Conservation (phyloP, 257 asterid genomes). For the Osmanthus fragrans region DNA sequence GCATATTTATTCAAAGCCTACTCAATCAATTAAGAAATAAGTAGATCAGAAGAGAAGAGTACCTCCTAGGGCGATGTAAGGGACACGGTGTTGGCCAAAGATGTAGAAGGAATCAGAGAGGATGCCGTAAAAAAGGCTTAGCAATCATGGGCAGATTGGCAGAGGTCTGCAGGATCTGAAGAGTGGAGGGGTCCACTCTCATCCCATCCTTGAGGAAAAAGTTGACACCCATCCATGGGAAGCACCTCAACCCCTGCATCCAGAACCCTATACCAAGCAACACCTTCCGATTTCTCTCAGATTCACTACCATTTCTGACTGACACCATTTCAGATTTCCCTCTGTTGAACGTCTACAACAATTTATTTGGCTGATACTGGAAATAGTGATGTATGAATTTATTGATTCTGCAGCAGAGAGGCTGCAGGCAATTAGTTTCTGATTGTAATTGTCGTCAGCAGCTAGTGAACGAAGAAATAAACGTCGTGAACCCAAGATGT, state of each 20-base stretch:
- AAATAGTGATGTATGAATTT: neutral
- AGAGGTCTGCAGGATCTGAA: slow-evolving; percentile 91
- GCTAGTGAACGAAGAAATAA: neutral
- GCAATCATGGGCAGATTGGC: slow-evolving; percentile 95
- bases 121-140: slow-evolving; percentile 81
- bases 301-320: slow-evolving; percentile 30
- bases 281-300: slow-evolving; percentile 51
- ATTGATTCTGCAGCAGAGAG: neutral
- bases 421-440: neutral
- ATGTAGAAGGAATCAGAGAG: slow-evolving; percentile 84
- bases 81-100: slow-evolving; percentile 90
- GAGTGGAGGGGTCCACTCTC: slow-evolving; percentile 73
- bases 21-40: neutral
- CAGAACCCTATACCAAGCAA: slow-evolving; percentile 78
- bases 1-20: neutral
- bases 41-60: neutral
- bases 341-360: neutral
- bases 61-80: slow-evolving; percentile 94
- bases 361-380: neutral
- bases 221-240: slow-evolving; percentile 93
- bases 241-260: slow-evolving; percentile 94
- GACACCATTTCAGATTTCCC: slow-evolving; percentile 33
- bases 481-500: neutral
- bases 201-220: slow-evolving; percentile 90
- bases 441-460: neutral